Base-by-base conservation (phyloP, 2,329 filamentous ascomycete species). In the Colletotrichum abscissum region DNA sequence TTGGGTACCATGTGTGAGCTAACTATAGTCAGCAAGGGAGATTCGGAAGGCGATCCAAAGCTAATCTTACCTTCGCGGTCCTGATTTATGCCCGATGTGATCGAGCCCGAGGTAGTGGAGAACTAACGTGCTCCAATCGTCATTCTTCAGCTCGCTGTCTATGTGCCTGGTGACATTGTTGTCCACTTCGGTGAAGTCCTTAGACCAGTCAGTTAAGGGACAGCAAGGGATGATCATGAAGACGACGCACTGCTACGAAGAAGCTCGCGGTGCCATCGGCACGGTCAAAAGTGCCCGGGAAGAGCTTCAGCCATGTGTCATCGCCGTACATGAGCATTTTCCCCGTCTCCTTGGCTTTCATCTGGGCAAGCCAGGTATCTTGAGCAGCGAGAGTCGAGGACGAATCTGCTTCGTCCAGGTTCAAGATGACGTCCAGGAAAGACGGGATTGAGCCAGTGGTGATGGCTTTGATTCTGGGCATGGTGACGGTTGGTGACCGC, bases 111-210 rank as follows among this genome's bases (percentile, higher is more conserved):
- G 90, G 79, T 98, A 99, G 84, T 99, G 97, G 82, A 99, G 89
- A 24, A 99, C 92, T 92, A 98, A 93, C 3, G 93, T 93, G 81
- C 94, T 93, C 97, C 97, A 99, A 79, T 99, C 97, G 69, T 90
- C 84, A 54, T 90, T 92, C 69, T 86, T 83, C 73, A 99, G 86
- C 84, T 98, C 96, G 46, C 86, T 85, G 5, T 93, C 88, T 66
- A 99, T 87, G 85, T 99, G 95, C 75, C 97, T 91, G 3, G 97
- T 99, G 77, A 99, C 97, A 82, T 99, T 99, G 81, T 95, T 93
- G 84, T 99, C 97, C 76, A 99, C 97, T 86, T 99, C 95, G 63
- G 94, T 97, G 79, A 98, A 99, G 82, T 99, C 97, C 95, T 97
- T 26, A 78, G 28, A 22, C 24, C 28, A 35, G 73, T 78, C 59